phyloP scores from a whole-genome alignment of 371 early-diverging fungal species.

The Thermomucor indicae-seudaticae region DNA sequence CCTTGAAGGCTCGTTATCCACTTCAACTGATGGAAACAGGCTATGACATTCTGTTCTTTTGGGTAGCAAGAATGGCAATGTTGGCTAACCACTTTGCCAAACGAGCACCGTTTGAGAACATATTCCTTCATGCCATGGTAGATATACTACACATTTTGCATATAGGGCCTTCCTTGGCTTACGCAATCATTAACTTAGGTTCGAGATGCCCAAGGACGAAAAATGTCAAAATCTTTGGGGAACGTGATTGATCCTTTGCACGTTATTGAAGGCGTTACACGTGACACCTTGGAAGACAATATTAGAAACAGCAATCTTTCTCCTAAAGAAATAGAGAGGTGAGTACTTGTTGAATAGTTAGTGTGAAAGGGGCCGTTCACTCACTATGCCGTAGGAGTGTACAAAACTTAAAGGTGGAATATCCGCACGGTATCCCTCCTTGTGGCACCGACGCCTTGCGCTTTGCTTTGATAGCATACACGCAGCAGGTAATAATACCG shows the following conservation, averaged over 20 bases:
- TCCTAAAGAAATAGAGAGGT: conserved; percentile 73
- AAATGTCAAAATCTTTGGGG: conserved; percentile 97
- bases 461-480: conserved; percentile 86
- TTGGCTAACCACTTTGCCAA: conserved; percentile 87
- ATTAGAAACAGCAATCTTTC: conserved; percentile 79
- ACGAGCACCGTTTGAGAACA: conserved; percentile 82
- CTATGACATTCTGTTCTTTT: conserved; percentile 99
- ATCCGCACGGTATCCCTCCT: conserved; percentile 91
- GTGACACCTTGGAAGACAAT: conserved; percentile 62
- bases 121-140: conserved; percentile 81
- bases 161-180: not conserved
- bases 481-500: conserved; percentile 60
- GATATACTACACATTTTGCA: not conserved
- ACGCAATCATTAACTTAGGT: conserved; percentile 42
- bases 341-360: conserved; percentile 6
- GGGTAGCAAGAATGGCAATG: conserved; percentile 99
- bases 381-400: conserved; percentile 39
- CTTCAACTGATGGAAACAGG: conserved; percentile 97
- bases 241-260: conserved; percentile 98
- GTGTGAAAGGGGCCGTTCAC: not conserved
- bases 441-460: conserved; percentile 98
- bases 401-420: conserved; percentile 75
- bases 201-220: conserved; percentile 96
- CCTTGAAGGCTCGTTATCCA: conserved; percentile 64
- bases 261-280: conserved; percentile 87